Evolutionary conservation across 2,329 filamentous ascomycete genomes (phyloP), one percentile per base, ranked within the genome.

Genomic region (Aspergillus clavatus): DNA sequence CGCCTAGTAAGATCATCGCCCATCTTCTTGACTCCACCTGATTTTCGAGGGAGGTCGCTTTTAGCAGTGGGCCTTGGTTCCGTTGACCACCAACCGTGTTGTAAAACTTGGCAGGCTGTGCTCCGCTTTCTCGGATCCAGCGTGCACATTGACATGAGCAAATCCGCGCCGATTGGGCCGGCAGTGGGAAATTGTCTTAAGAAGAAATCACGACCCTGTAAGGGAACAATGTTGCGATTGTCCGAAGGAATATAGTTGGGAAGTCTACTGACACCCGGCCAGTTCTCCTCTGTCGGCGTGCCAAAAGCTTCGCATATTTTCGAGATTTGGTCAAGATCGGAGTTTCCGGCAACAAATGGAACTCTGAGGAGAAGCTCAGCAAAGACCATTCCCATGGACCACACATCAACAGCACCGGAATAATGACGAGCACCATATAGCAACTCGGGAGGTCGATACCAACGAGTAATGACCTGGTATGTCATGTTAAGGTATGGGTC

Each of bases 381-480:
- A 57, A 98, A 93, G 8, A 98, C 89, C 62, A 88, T 83, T 39
- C 89, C 93, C 45, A 95, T 86, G 38, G 86, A 90, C 91, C 93
- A 98, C 47, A 98, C 77, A 65, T 98, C 93, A 16, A 96, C 93
- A 5, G 85, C 87, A 19, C 89, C 89, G 35, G 83, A 84, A 72
- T 98, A 98, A 70, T 93, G 87, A 46, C 82, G 80, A 2, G 89
- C 89, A 47, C 90, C 89, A 62, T 91, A 96, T 52, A 97, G 82
- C 18, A 98, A 79, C 74, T 98, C 93, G 0, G 90, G 90, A 0
- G 93, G 90, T 1, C 91, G 81, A 73, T 97, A 98, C 89, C 93
- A 98, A 53, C 89, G 83, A 14, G 93, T 98, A 66, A 98, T 95
- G 53, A 96, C 91, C 61, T 93, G 89, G 61, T 84, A 83, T 1